phyloP scores from a whole-genome alignment of 2,329 filamentous ascomycete species.

The Elsinoe batatas region DNA sequence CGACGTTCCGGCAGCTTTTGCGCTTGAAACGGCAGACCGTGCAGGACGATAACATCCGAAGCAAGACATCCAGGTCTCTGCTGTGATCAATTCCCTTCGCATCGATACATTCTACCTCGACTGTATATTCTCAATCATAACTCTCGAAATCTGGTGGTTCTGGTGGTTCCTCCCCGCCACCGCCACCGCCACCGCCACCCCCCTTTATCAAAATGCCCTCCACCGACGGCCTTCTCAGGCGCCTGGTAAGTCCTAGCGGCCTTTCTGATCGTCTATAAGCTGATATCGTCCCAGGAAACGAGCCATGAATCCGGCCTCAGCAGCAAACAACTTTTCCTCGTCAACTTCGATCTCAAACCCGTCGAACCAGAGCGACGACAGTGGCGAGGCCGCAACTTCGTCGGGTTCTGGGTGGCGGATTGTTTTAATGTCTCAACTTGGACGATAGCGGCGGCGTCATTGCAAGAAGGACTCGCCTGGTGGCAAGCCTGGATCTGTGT shows the following conservation, averaged over 20 bases:
- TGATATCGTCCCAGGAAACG: background rate
- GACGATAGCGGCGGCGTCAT: conserved; percentile 71
- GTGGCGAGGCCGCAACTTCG: conserved; percentile 83
- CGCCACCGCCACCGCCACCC: no score
- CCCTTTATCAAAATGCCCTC: background rate
- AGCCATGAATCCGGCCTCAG: conserved; percentile 62
- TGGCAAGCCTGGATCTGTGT: conserved; percentile 39
- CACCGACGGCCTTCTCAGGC: background rate
- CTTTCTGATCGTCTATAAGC: background rate
- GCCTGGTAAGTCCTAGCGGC: background rate
- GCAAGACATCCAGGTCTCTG: no score
- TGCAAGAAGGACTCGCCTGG: conserved; percentile 56
- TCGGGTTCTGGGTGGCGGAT: conserved; percentile 57
- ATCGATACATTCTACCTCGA: no score
- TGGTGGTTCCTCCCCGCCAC: no score
- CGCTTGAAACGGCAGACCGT: no score
- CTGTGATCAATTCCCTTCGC: no score
- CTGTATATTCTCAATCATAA: no score
- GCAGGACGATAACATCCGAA: no score
- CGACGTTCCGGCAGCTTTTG: no score
- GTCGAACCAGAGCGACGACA: conserved; percentile 70
- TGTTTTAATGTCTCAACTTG: conserved; percentile 55
- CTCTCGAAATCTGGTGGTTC: no score
- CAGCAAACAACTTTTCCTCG: conserved; percentile 73
- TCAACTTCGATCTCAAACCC: conserved; percentile 50